Base-by-base conservation (phyloP, 1,284 basidiomycete genomes). In the Cystobasidium sp. region DNA sequence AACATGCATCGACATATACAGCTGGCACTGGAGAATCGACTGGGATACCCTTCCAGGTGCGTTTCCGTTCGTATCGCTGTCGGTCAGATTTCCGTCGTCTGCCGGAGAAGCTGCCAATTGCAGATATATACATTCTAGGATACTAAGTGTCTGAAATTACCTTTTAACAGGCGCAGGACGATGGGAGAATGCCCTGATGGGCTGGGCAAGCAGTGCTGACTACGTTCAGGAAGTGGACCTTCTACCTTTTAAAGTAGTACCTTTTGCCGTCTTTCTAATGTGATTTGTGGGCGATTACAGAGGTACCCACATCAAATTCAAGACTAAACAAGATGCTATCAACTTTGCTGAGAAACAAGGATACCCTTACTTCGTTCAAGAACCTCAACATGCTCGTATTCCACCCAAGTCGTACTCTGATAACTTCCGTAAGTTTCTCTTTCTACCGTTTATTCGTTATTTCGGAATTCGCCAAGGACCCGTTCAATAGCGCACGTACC, bases 141-240 rank as follows among this genome's bases (percentile, higher is more conserved):
- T 39, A 6, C 4, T 37, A 14, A 8, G 10, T 47, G 37, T 49
- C 31, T 31, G 31, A 31, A 31, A 31, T 5, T 31, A 31, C 31
- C 31, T 31, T 31, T 46, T 2, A 16, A 24, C 59, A 20, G 68
- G 68, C 44, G 89, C 88, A 53, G 93, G 91, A 31, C 88, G 94
- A 75, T 98, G 96, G 96, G 94, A 97, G 86, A 97, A 97, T 81
- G 93, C 93, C 31, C 83, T 98, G 79, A 99, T 98, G 92, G 95
- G 95, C 31, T 46, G 65, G 65, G 65, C 65, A 4, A 52, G 55
- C 3, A 24, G 18, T 7, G 51, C 69, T 16, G 61, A 63, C 52
- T 71, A 71, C 49, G 46, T 62, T 44, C 68, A 71, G 47, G 43
- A 31, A 6, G 56, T 37, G 10, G 9, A n/a, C n/a, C 2, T 8